Percentiles rank a stretch among this genome's conserved stretches.
Conservation (phyloP, 495 filamentous ascomycete genomes). For the Tuber melanosporum region DNA sequence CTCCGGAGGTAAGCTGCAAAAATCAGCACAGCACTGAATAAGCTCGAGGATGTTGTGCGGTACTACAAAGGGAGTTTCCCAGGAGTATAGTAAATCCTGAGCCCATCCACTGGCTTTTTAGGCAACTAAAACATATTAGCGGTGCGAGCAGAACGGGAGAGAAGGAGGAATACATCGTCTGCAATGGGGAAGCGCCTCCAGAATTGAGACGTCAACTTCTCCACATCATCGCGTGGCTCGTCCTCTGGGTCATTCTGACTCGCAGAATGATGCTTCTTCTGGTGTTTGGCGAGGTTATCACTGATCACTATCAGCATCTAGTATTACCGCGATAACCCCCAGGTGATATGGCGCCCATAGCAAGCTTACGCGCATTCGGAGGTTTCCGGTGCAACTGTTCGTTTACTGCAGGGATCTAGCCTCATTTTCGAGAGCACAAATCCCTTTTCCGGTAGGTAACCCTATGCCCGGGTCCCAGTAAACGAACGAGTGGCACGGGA, state of each 20-base stretch:
- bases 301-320: slow-evolving; percentile 14
- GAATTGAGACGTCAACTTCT: slow-evolving; percentile 31
- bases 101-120: slow-evolving; percentile 32
- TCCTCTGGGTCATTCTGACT: slow-evolving; percentile 18
- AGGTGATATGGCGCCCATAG: neutral
- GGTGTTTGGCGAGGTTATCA: slow-evolving; percentile 38
- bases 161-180: slow-evolving; percentile 27
- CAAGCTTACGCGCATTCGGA: neutral
- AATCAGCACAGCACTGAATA: slow-evolving; percentile 10
- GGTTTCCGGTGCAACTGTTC: neutral
- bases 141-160: slow-evolving; percentile 5
- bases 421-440: neutral
- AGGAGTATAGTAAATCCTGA: slow-evolving; percentile 33
- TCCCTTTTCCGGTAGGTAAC: neutral
- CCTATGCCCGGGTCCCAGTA: neutral
- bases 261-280: slow-evolving; percentile 34
- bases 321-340: slow-evolving; percentile 8
- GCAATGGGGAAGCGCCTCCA: slow-evolving; percentile 28
- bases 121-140: slow-evolving; percentile 17
- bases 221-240: slow-evolving; percentile 20
- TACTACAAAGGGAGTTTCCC: slow-evolving; percentile 37
- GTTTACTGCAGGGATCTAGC: neutral
- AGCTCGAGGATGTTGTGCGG: neutral
- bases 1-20: slow-evolving; percentile 32
- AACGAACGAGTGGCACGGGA: neutral